Percentiles rank a stretch among this genome's conserved stretches.
These are phyloP conservation scores for Candida glaebosa DNA, from an alignment of 805 yeast species.

Conservation along the genomic window DNA sequence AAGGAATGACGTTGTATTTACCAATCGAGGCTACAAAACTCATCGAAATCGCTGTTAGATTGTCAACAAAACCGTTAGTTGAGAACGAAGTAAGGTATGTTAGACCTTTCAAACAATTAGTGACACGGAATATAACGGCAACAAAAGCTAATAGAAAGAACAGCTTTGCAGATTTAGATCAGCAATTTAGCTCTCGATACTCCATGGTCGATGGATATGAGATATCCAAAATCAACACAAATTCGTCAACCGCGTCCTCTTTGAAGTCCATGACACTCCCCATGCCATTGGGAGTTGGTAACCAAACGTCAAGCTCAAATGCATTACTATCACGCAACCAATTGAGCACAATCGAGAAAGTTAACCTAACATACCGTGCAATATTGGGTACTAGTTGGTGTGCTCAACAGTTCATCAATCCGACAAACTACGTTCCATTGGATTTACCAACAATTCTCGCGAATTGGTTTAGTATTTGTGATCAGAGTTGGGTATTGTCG, in stretches of 20 bases:
- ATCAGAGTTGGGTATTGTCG: constrained; percentile 55
- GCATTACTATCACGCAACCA: constrained; percentile 39
- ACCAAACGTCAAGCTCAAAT: constrained; percentile 37
- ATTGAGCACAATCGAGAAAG: constrained; percentile 42
- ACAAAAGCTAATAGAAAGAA: constrained; percentile 35
- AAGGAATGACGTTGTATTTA: constrained; percentile 56
- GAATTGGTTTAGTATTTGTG: constrained; percentile 49
- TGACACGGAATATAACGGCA: constrained; percentile 48
- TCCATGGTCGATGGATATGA: constrained; percentile 60
- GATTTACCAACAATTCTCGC: constrained; percentile 35
- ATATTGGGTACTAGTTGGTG: constrained; percentile 52
- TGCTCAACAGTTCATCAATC: constrained; percentile 21
- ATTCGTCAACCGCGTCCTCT: constrained; percentile 40
- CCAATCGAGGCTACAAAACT: constrained; percentile 66
- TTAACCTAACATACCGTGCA: constrained; percentile 51
- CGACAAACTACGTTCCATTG: constrained; percentile 28
- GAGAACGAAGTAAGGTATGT: constrained; percentile 23
- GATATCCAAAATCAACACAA: constrained; percentile 47
- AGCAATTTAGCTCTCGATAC: constrained; percentile 26
- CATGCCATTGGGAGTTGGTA: constrained; percentile 41
- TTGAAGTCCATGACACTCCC: constrained; percentile 40
- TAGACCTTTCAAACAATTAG: constrained; percentile 41
- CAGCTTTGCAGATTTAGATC: constrained; percentile 24
- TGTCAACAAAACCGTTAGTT: constrained; percentile 53
- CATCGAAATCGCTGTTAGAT: constrained; percentile 58